These are phyloP conservation scores for Aspergillus kassunensis DNA, from an alignment of 495 filamentous ascomycete genomes.

Conservation along the genomic window DNA sequence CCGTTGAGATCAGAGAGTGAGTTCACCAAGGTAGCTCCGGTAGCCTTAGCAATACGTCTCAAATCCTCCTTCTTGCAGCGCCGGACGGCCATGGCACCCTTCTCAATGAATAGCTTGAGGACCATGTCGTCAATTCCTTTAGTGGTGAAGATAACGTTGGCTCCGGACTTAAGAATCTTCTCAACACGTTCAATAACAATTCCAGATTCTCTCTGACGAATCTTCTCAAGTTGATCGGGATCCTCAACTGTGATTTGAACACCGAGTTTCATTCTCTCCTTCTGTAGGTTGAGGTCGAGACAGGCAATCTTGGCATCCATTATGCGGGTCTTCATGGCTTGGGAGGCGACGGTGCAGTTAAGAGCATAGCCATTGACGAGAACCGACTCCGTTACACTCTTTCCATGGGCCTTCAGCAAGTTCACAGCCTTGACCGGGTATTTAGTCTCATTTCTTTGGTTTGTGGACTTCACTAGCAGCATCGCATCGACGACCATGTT, in stretches of 20 bases:
- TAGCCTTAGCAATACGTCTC: constrained; percentile 91
- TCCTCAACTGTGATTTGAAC: constrained; percentile 98
- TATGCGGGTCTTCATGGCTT: constrained; percentile 94
- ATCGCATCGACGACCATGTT: constrained; percentile 97
- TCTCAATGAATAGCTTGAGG: constrained; percentile 92
- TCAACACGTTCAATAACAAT: constrained; percentile 94
- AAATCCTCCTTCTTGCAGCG: constrained; percentile 99
- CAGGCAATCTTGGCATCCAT: constrained; percentile 95
- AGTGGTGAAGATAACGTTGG: constrained; percentile 93
- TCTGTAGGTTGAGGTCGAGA: constrained; percentile 97
- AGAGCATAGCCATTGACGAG: constrained; percentile 95
- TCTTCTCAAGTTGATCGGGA: constrained; percentile 94
- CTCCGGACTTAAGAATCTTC: constrained; percentile 95
- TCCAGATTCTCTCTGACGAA: constrained; percentile 82
- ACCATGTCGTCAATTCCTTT: constrained; percentile 98
- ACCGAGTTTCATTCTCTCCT: constrained; percentile 97
- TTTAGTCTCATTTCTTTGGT: constrained; percentile 84
- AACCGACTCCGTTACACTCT: constrained; percentile 82
- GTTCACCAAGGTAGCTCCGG: constrained; percentile 87
- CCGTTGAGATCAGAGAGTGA: constrained; percentile 94
- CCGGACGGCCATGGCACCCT: constrained; percentile 91
- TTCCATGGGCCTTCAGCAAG: constrained; percentile 95
- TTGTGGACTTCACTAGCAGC: constrained; percentile 87
- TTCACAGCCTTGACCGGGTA: constrained; percentile 99
- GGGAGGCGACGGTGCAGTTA: constrained; percentile 97